phyloP scores from a whole-genome alignment of 768 basidiomycete genomes.

The Pleurotus cornucopiae region DNA sequence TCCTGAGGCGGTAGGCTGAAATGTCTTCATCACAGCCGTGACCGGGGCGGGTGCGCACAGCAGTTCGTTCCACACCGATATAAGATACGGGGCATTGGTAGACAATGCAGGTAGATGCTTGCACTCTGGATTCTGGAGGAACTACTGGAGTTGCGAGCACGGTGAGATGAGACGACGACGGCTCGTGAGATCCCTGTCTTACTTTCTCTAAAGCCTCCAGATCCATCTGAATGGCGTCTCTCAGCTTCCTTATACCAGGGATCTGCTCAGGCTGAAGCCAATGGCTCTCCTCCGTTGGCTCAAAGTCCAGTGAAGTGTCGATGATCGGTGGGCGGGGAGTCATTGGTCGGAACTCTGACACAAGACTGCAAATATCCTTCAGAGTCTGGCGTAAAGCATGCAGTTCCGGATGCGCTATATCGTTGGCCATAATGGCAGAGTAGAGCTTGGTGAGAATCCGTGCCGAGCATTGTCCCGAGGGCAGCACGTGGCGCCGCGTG shows the following conservation, averaged over 20 bases:
- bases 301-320: constrained; percentile 37
- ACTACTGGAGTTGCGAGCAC: constrained; percentile 45
- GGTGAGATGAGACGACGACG: constrained; percentile 12
- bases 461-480: too few species aligned
- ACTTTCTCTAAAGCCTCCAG: constrained; percentile 44
- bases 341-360: constrained; percentile 34
- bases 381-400: constrained; percentile 23
- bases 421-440: too few species aligned
- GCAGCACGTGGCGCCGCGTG: too few species aligned
- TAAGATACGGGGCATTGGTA: constrained; percentile 77
- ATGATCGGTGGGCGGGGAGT: constrained; percentile 37
- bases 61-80: constrained; percentile 82
- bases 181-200: constrained; percentile 1
- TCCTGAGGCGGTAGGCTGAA: constrained; percentile 21
- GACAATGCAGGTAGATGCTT: constrained; percentile 48
- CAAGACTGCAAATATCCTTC: constrained; percentile 28
- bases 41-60: constrained; percentile 55
- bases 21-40: constrained; percentile 55
- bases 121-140: constrained; percentile 45
- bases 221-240: constrained; percentile 41
- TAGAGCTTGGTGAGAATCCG: too few species aligned
- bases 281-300: constrained; percentile 32
- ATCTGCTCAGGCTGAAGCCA: constrained; percentile 39
- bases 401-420: constrained; percentile 27
- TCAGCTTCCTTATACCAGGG: constrained; percentile 42